Percentiles rank a stretch among this genome's conserved stretches.
These are phyloP conservation scores for Metschnikowia lachancei DNA, from an alignment of 805 yeast species.

Conservation along the genomic window DNA sequence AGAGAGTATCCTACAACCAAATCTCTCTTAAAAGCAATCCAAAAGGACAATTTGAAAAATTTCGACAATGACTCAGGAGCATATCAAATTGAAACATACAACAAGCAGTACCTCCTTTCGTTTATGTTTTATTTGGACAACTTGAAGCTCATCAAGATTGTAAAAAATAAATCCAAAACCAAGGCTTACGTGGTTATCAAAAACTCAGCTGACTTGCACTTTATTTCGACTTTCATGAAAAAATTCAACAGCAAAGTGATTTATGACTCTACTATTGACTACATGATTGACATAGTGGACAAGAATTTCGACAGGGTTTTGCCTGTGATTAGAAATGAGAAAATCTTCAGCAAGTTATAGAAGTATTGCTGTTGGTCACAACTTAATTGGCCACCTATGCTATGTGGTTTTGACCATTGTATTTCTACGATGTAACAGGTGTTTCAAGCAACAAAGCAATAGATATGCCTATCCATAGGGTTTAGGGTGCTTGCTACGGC, in stretches of 20 bases:
- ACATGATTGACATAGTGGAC: slow-evolving; percentile 36
- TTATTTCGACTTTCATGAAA: slow-evolving; percentile 25
- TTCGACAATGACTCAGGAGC: slow-evolving; percentile 17
- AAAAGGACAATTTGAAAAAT: slow-evolving; percentile 17
- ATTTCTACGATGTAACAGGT: background rate
- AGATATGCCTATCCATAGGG: background rate
- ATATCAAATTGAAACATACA: slow-evolving; percentile 33
- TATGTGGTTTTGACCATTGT: no score
- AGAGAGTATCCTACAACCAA: slow-evolving; percentile 22
- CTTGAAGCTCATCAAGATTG: slow-evolving; percentile 33
- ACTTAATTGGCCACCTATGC: no score
- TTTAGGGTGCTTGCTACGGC: no score
- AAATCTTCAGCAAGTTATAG: background rate
- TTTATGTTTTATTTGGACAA: slow-evolving; percentile 39
- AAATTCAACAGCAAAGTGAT: slow-evolving; percentile 17
- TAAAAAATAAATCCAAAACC: slow-evolving; percentile 42
- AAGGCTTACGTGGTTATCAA: slow-evolving; percentile 37
- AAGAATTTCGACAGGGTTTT: slow-evolving; percentile 24
- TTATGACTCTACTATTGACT: slow-evolving; percentile 25
- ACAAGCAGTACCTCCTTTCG: slow-evolving; percentile 42
- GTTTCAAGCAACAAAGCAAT: background rate
- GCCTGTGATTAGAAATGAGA: background rate
- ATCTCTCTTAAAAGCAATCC: slow-evolving; percentile 17
- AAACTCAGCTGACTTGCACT: slow-evolving; percentile 28
- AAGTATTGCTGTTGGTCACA: no score